Conservation (phyloP, 306 rosid genomes). For the Castanea crenata region DNA sequence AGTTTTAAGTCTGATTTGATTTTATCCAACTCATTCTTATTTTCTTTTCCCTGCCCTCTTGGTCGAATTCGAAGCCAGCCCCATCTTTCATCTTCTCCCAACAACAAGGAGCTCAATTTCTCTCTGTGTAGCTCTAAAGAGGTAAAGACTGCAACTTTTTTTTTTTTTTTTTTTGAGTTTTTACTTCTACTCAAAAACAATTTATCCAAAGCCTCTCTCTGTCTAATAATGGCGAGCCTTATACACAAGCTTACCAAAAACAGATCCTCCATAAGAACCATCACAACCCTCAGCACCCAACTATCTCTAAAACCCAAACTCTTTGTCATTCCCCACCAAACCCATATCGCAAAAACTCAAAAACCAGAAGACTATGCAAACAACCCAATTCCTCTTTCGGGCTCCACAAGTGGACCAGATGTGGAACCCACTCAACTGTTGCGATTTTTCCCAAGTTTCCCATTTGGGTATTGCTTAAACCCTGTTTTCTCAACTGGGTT, state of each 20-base stretch:
- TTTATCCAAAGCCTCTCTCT: not conserved
- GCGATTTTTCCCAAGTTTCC: conserved; percentile 33
- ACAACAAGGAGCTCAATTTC: too few relatives aligned
- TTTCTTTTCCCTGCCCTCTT: too few relatives aligned
- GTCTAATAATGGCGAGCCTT: conserved; percentile 32
- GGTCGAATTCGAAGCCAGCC: too few relatives aligned
- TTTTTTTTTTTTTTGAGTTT: too few relatives aligned
- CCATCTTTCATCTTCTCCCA: too few relatives aligned
- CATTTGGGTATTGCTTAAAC: conserved; percentile 35
- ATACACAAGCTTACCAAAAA: conserved; percentile 27
- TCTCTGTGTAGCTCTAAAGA: too few relatives aligned
- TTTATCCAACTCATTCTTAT: too few relatives aligned
- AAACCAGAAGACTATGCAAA: not conserved
- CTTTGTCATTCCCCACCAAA: not conserved
- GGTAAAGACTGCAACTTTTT: too few relatives aligned
- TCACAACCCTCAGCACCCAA: conserved; percentile 9
- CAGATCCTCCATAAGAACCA: conserved; percentile 9
- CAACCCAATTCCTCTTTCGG: conserved; percentile 3
- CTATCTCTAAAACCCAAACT: conserved; percentile 4
- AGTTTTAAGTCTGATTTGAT: too few relatives aligned
- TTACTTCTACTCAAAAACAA: not conserved
- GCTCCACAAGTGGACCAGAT: not conserved
- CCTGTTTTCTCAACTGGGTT: conserved; percentile 24
- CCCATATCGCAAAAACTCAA: conserved; percentile 2
- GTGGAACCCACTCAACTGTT: conserved; percentile 6